Conservation (phyloP, 495 filamentous ascomycete species). For the Xylaria nigripes region DNA sequence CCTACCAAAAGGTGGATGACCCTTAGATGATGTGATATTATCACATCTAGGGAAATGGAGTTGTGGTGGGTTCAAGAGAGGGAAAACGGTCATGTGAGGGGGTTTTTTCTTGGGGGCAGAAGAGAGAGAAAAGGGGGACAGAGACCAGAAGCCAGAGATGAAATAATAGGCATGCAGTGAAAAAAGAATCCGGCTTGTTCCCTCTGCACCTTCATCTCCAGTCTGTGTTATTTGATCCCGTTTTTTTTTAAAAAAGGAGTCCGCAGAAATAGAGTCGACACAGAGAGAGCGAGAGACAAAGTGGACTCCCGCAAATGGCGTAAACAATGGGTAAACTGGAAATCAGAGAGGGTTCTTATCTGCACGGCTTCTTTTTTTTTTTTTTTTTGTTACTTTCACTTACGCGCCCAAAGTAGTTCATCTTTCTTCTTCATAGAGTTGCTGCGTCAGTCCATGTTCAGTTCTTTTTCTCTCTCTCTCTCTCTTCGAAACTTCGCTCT, state of each 20-base stretch:
- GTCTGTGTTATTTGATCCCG: conserved; percentile 17
- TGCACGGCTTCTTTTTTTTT: not conserved
- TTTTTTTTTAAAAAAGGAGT: conserved; percentile 6
- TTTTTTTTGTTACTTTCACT: not conserved
- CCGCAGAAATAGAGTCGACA: conserved; percentile 1
- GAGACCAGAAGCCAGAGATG: not conserved
- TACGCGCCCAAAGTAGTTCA: not conserved
- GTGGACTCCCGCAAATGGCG: conserved; percentile 4
- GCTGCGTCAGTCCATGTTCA: not conserved
- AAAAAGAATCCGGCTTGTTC: not conserved
- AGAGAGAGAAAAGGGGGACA: conserved; percentile 2
- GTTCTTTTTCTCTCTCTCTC: not conserved
- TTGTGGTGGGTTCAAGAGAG: conserved; percentile 9
- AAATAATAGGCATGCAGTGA: not conserved
- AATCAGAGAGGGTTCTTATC: conserved; percentile 6
- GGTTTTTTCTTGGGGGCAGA: not conserved
- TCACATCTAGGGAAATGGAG: conserved; percentile 4
- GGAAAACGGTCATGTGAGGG: conserved; percentile 5
- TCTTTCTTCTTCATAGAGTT: conserved; percentile 12
- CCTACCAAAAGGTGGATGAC: not conserved
- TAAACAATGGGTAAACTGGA: conserved; percentile 8
- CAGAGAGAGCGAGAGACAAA: no score
- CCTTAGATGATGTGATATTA: not conserved
- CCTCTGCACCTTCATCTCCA: not conserved
- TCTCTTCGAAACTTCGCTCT: not conserved